phyloP scores from a whole-genome alignment of 2,329 filamentous ascomycete genomes.

The Simplicillium sp. region DNA sequence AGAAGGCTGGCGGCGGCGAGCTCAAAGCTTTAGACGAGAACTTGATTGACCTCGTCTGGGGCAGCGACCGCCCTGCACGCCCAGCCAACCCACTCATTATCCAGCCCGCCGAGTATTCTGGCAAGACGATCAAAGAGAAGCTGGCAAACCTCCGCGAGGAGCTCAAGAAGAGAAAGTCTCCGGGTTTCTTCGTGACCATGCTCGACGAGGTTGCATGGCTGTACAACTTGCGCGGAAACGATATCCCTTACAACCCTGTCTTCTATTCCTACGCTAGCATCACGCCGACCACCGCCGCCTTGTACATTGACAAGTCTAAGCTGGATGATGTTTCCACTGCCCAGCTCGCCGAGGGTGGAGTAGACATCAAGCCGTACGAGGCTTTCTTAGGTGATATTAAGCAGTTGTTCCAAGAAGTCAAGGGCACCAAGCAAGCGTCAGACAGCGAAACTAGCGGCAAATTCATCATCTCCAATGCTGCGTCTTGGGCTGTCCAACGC shows the following conservation, averaged over 20 bases:
- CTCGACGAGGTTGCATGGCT: slow-evolving; percentile 96
- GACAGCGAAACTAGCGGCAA: slow-evolving; percentile 35
- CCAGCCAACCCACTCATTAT: slow-evolving; percentile 70
- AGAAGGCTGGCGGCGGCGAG: slow-evolving; percentile 72
- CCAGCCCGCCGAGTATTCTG: slow-evolving; percentile 63
- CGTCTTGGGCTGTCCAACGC: slow-evolving; percentile 85
- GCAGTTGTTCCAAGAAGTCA: slow-evolving; percentile 35
- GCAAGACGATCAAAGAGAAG: slow-evolving; percentile 76
- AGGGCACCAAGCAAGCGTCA: slow-evolving; percentile 23
- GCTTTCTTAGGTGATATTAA: slow-evolving; percentile 72
- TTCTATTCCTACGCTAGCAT: slow-evolving; percentile 95
- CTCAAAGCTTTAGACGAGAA: slow-evolving; percentile 71
- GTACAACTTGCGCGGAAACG: slow-evolving; percentile 91
- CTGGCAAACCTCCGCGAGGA: slow-evolving; percentile 83
- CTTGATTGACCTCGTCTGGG: slow-evolving; percentile 89
- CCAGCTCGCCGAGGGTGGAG: slow-evolving; percentile 60
- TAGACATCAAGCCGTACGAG: slow-evolving; percentile 73
- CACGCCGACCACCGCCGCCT: slow-evolving; percentile 63
- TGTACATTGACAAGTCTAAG: slow-evolving; percentile 80
- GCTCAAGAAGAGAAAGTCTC: slow-evolving; percentile 78
- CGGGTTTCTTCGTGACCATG: slow-evolving; percentile 85
- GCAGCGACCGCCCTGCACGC: slow-evolving; percentile 56
- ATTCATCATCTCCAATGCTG: slow-evolving; percentile 78
- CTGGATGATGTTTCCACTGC: slow-evolving; percentile 57
- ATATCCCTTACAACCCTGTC: slow-evolving; percentile 96